Evolutionary conservation across 2,329 filamentous ascomycete species (phyloP).

Genomic region (Dothistroma septosporum): DNA sequence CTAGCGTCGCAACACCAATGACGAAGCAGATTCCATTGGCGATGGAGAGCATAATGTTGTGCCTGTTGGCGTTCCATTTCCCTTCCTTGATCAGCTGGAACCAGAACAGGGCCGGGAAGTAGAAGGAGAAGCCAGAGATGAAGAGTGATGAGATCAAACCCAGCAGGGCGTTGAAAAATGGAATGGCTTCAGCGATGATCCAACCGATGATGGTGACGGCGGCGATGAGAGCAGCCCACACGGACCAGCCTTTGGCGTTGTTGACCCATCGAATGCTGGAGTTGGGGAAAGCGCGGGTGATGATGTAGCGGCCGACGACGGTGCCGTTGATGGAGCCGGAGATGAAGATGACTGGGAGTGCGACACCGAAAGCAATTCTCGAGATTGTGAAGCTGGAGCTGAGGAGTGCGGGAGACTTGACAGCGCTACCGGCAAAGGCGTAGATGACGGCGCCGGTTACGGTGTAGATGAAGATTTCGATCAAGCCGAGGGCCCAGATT

Average conservation of each 20-base stretch:
- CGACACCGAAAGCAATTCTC: slow-evolving; percentile 66
- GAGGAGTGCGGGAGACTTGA: slow-evolving; percentile 63
- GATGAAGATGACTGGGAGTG: slow-evolving; percentile 68
- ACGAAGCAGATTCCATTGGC: slow-evolving; percentile 45
- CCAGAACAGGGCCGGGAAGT: slow-evolving; percentile 39
- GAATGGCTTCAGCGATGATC: slow-evolving; percentile 68
- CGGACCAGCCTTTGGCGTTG: slow-evolving; percentile 44
- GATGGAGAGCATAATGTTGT: slow-evolving; percentile 44
- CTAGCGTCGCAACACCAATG: slow-evolving; percentile 32
- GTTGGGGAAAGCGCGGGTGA: slow-evolving; percentile 58
- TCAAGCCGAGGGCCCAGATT: slow-evolving; percentile 56
- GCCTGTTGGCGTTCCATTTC: slow-evolving; percentile 44
- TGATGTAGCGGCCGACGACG: slow-evolving; percentile 52
- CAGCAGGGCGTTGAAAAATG: slow-evolving; percentile 67
- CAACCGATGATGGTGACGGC: slow-evolving; percentile 60
- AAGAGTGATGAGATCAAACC: slow-evolving; percentile 62
- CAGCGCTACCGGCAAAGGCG: slow-evolving; percentile 57
- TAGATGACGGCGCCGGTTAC: slow-evolving; percentile 66
- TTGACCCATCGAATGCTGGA: slow-evolving; percentile 47
- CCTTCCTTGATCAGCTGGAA: slow-evolving; percentile 46
- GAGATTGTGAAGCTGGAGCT: slow-evolving; percentile 55
- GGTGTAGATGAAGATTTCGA: slow-evolving; percentile 62
- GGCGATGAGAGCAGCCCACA: slow-evolving; percentile 59
- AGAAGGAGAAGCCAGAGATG: slow-evolving; percentile 59
- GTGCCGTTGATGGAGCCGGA: slow-evolving; percentile 68